A percentile compares a stretch with the other conserved stretches of the same genome.
These are phyloP conservation scores for Phytopythium vexans DNA, from an alignment of 352 stramenopile genomes.

Conservation along the genomic window DNA sequence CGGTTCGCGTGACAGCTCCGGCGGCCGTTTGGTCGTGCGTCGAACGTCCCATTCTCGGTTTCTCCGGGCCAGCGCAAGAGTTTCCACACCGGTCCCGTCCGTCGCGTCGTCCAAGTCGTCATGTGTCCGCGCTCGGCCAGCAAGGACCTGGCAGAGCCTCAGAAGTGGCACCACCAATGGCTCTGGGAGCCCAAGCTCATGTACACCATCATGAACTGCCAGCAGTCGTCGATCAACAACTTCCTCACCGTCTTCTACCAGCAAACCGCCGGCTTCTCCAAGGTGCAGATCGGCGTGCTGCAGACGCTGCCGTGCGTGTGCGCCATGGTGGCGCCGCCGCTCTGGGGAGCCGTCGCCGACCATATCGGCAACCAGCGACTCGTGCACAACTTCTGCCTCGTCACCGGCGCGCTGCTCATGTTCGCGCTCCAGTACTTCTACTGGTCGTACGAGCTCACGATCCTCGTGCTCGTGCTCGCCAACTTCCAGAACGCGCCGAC, in stretches of 20 bases:
- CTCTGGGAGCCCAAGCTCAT: conserved; percentile 74
- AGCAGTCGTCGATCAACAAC: conserved; percentile 66
- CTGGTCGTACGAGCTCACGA: conserved; percentile 47
- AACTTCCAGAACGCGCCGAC: conserved; percentile 67
- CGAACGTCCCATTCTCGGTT: too few relatives aligned
- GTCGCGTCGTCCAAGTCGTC: too few relatives aligned
- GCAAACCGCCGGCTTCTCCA: conserved; percentile 56
- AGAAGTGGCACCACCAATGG: conserved; percentile 7
- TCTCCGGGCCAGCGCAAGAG: too few relatives aligned
- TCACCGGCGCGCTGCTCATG: conserved; percentile 53
- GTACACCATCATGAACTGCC: conserved; percentile 66
- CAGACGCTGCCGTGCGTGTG: conserved; percentile 66
- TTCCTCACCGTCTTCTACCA: conserved; percentile 78
- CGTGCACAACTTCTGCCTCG: conserved; percentile 60
- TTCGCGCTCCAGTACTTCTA: conserved; percentile 53
- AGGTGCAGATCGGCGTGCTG: conserved; percentile 74
- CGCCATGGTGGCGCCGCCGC: conserved; percentile 57
- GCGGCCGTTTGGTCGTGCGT: too few relatives aligned
- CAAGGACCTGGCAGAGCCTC: neutral
- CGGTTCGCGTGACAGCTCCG: too few relatives aligned
- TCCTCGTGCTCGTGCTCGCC: conserved; percentile 47
- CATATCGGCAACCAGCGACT: conserved; percentile 54
- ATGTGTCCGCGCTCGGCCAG: too few relatives aligned
- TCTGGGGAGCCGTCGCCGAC: conserved; percentile 75
- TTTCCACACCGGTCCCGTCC: too few relatives aligned